These are phyloP conservation scores for Rosa hybrid DNA, from an alignment of 331 rosid genomes.

Conservation along the genomic window DNA sequence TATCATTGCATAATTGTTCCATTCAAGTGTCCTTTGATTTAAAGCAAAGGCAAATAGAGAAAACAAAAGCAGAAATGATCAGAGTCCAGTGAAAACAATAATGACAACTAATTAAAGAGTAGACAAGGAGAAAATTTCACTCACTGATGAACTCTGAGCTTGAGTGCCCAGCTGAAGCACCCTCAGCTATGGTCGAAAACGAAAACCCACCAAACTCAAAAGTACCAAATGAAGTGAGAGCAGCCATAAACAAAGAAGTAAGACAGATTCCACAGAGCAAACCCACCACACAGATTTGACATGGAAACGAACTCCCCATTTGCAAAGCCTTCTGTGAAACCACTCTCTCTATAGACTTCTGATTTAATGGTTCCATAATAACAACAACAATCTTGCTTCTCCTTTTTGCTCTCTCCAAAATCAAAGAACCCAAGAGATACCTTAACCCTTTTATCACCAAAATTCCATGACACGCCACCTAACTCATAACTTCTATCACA, in stretches of 20 bases:
- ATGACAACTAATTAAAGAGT: not conserved
- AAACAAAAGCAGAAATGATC: not conserved
- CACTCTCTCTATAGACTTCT: slow-evolving; percentile 65
- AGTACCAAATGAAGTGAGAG: slow-evolving; percentile 71
- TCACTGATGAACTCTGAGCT: slow-evolving; percentile 48
- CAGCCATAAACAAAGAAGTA: slow-evolving; percentile 68
- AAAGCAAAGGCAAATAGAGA: not conserved
- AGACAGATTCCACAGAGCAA: slow-evolving; percentile 86
- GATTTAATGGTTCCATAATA: slow-evolving; percentile 52
- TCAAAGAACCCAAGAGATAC: slow-evolving; percentile 7
- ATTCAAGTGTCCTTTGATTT: slow-evolving; percentile 14
- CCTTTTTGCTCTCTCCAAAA: slow-evolving; percentile 7
- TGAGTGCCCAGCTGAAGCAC: slow-evolving; percentile 44
- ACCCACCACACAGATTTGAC: slow-evolving; percentile 90
- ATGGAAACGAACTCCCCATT: slow-evolving; percentile 77
- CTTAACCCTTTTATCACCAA: slow-evolving; percentile 20
- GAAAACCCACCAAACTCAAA: slow-evolving; percentile 55
- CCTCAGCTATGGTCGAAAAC: slow-evolving; percentile 45
- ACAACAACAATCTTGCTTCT: not conserved
- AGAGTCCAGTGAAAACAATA: not conserved
- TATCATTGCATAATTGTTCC: slow-evolving; percentile 13
- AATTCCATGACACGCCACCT: slow-evolving; percentile 21
- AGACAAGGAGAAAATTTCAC: slow-evolving; percentile 26
- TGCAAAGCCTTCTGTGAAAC: slow-evolving; percentile 89
- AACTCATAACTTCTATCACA: slow-evolving; percentile 44